Conservation (phyloP, 345 rosid genomes). For the Dipteronia sinensis region DNA sequence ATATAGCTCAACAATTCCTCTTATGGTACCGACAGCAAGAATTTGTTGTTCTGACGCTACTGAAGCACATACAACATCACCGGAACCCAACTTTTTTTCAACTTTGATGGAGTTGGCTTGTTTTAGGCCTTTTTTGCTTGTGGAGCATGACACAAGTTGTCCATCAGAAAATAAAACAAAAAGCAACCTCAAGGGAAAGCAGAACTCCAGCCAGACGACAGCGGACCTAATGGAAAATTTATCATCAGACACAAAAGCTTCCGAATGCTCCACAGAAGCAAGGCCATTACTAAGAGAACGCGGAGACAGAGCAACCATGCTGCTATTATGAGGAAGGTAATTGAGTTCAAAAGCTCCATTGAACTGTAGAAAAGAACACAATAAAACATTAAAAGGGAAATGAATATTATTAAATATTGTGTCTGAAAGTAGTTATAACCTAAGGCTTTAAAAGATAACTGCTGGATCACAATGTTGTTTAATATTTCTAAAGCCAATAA, state of each 20-base stretch:
- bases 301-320: slow-evolving; percentile 34
- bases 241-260: slow-evolving; percentile 32
- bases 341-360: slow-evolving; percentile 75
- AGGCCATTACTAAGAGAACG: slow-evolving; percentile 56
- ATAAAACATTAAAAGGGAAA: slow-evolving; percentile 10
- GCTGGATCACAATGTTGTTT: not conserved
- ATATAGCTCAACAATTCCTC: slow-evolving; percentile 84
- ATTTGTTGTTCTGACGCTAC: slow-evolving; percentile 89
- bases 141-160: slow-evolving; percentile 66
- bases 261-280: slow-evolving; percentile 45
- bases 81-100: slow-evolving; percentile 68
- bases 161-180: slow-evolving; percentile 80
- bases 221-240: slow-evolving; percentile 43
- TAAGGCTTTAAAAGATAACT: not conserved
- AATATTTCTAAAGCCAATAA: slow-evolving; percentile 14
- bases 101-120: slow-evolving; percentile 66
- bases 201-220: slow-evolving; percentile 71
- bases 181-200: slow-evolving; percentile 64
- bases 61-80: slow-evolving; percentile 83
- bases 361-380: slow-evolving; percentile 55
- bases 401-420: slow-evolving; percentile 3
- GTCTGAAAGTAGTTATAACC: not conserved
- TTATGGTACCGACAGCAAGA: slow-evolving; percentile 93
- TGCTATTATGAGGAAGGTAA: slow-evolving; percentile 32
- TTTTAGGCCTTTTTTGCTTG: slow-evolving; percentile 85